A percentile compares a stretch with the other conserved stretches of the same genome.
These are phyloP conservation scores for Verticillium klebahnii DNA, from an alignment of 2,329 filamentous ascomycete genomes.

Conservation along the genomic window DNA sequence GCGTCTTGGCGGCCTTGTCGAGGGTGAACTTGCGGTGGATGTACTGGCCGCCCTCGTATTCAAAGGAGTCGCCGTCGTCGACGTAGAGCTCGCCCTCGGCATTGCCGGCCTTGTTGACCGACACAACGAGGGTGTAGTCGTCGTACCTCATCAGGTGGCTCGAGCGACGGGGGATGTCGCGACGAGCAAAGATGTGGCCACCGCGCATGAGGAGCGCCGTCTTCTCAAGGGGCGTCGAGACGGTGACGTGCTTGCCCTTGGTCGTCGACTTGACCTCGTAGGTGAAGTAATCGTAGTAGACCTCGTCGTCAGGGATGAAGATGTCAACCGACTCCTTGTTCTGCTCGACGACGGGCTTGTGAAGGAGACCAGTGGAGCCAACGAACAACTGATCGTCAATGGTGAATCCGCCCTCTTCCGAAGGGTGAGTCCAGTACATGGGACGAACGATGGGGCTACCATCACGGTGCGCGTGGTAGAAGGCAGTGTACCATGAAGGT, in stretches of 20 bases:
- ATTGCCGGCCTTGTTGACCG: slow-evolving; percentile 53
- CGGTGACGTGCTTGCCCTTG: slow-evolving; percentile 63
- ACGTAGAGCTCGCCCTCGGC: slow-evolving; percentile 82
- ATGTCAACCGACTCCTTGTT: slow-evolving; percentile 69
- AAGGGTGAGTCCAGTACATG: slow-evolving; percentile 88
- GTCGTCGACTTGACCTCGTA: slow-evolving; percentile 68
- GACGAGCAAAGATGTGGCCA: slow-evolving; percentile 85
- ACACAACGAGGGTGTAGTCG: slow-evolving; percentile 86
- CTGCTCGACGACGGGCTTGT: slow-evolving; percentile 82
- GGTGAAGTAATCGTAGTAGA: slow-evolving; percentile 95
- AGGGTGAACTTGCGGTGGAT: slow-evolving; percentile 81
- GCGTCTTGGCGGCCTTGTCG: slow-evolving; percentile 33
- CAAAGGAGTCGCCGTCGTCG: slow-evolving; percentile 91
- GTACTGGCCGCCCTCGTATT: slow-evolving; percentile 79
- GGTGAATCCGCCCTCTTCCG: slow-evolving; percentile 79
- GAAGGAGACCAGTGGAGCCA: slow-evolving; percentile 82
- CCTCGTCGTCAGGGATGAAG: slow-evolving; percentile 82
- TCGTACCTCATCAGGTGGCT: slow-evolving; percentile 88
- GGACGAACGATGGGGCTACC: slow-evolving; percentile 86
- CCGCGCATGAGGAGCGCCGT: slow-evolving; percentile 90
- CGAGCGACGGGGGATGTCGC: slow-evolving; percentile 81
- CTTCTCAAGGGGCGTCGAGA: slow-evolving; percentile 76
- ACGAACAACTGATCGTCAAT: slow-evolving; percentile 94
- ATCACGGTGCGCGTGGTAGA: slow-evolving; percentile 79
- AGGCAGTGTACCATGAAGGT: slow-evolving; percentile 94